These are phyloP conservation scores for Aureobasidium leucospermi DNA, from an alignment of 2,329 filamentous ascomycete genomes.

Conservation along the genomic window DNA sequence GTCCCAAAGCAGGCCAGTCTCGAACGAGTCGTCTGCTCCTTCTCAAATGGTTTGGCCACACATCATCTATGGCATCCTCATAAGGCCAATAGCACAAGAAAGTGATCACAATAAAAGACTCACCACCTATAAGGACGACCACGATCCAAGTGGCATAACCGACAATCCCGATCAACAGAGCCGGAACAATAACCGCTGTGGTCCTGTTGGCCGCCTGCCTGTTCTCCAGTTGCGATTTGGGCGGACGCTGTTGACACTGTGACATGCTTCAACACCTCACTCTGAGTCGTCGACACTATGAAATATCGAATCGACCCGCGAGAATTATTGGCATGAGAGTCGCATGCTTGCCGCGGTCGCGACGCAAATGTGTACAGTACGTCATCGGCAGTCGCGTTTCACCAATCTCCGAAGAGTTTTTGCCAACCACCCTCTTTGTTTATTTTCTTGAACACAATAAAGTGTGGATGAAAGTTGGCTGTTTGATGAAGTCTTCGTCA, in stretches of 20 bases:
- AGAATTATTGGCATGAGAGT: background rate
- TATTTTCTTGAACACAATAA: background rate
- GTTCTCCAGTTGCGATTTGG: conserved; percentile 14
- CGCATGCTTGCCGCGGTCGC: background rate
- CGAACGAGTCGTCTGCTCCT: background rate
- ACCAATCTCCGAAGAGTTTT: background rate
- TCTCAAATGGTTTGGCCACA: background rate
- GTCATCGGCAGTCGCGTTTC: conserved; percentile 9
- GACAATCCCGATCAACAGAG: conserved; percentile 58
- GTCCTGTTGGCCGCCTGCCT: conserved; percentile 43
- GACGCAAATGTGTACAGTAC: background rate
- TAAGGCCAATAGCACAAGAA: background rate
- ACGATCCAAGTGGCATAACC: conserved; percentile 66
- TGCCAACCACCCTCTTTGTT: background rate
- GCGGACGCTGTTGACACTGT: conserved; percentile 2
- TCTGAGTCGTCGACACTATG: background rate
- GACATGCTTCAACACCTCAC: background rate
- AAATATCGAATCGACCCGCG: background rate
- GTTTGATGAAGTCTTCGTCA: no score
- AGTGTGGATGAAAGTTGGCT: background rate
- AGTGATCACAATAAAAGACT: conserved; percentile 26
- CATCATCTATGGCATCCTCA: background rate
- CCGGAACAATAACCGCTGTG: conserved; percentile 60
- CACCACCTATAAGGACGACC: conserved; percentile 61
- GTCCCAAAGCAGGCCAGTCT: background rate